Percentiles rank a stretch among this genome's conserved stretches.
These are phyloP conservation scores for Lasiodiplodia sp. DNA, from an alignment of 2,329 filamentous ascomycete species.

Conservation along the genomic window DNA sequence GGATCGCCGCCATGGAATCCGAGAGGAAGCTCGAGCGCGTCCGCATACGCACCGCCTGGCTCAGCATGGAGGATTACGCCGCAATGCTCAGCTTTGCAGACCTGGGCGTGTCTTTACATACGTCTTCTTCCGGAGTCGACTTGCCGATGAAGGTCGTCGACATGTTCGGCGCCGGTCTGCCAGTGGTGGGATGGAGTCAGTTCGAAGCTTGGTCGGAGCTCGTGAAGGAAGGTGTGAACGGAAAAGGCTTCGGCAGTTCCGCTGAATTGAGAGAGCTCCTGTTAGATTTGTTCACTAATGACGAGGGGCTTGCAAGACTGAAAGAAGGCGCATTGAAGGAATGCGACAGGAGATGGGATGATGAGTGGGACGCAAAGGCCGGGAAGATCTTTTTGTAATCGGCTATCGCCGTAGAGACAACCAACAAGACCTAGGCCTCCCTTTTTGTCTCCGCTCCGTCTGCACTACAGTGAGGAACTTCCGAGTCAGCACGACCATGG, in stretches of 20 bases:
- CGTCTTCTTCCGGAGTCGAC: slow-evolving; percentile 91
- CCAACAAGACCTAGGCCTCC: neutral
- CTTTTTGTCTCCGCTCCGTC: neutral
- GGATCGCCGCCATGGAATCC: slow-evolving; percentile 68
- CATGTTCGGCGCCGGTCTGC: slow-evolving; percentile 95
- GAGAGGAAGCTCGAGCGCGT: slow-evolving; percentile 72
- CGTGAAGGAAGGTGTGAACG: slow-evolving; percentile 87
- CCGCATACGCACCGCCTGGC: slow-evolving; percentile 81
- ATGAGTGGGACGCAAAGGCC: slow-evolving; percentile 88
- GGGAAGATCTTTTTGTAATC: slow-evolving; percentile 67
- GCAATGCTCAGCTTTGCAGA: slow-evolving; percentile 83
- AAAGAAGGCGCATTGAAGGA: slow-evolving; percentile 76
- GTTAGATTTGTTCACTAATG: slow-evolving; percentile 66
- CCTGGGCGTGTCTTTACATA: slow-evolving; percentile 89
- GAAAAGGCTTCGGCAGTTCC: slow-evolving; percentile 79
- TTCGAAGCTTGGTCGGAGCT: slow-evolving; percentile 92
- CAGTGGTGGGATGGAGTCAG: slow-evolving; percentile 83
- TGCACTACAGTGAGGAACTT: neutral
- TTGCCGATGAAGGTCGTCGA: slow-evolving; percentile 99
- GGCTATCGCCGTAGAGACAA: neutral
- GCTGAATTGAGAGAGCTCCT: slow-evolving; percentile 71
- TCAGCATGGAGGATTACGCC: slow-evolving; percentile 85
- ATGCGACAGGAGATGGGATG: slow-evolving; percentile 82
- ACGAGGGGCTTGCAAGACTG: slow-evolving; percentile 65
- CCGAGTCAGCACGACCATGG: neutral